Conservation (phyloP, 441 rosid species). For the Erodium texanum region DNA sequence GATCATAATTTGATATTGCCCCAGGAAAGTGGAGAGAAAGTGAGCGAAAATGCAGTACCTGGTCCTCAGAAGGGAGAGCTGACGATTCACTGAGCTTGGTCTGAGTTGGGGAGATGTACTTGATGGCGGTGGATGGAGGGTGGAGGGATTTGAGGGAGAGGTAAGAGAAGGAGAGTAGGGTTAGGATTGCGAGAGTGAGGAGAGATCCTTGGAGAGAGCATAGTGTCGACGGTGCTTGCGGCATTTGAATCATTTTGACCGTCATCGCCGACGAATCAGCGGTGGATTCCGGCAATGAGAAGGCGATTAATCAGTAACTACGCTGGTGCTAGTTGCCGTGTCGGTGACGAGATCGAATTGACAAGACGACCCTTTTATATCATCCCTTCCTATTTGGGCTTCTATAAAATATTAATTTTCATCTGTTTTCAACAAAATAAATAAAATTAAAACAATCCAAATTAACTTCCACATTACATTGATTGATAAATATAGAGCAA, state of each 20-base stretch:
- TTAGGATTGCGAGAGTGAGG: slow-evolving; percentile 50
- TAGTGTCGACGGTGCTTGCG: slow-evolving; percentile 22
- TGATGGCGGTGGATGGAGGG: neutral
- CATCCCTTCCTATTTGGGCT: neutral
- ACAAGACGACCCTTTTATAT: too few species aligned
- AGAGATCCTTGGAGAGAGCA: slow-evolving; percentile 60
- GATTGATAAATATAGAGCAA: too few species aligned
- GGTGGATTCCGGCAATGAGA: neutral
- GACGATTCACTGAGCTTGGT: slow-evolving; percentile 16
- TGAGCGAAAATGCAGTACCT: neutral
- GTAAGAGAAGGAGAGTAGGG: slow-evolving; percentile 56
- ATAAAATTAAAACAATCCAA: too few species aligned
- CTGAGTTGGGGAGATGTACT: slow-evolving; percentile 15
- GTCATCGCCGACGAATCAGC: slow-evolving; percentile 27
- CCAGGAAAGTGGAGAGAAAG: neutral
- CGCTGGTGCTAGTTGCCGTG: neutral
- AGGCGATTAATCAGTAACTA: too few species aligned
- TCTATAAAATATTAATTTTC: too few species aligned
- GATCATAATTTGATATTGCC: neutral
- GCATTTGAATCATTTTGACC: slow-evolving; percentile 22
- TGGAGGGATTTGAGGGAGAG: slow-evolving; percentile 57
- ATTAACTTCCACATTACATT: too few species aligned
- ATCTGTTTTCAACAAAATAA: too few species aligned
- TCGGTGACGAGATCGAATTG: neutral
- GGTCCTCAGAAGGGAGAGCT: neutral